Evolutionary conservation across 371 early-diverging fungal genomes (phyloP), one percentile per base, ranked within the genome.

Genomic region (Lichtheimia ornata): DNA sequence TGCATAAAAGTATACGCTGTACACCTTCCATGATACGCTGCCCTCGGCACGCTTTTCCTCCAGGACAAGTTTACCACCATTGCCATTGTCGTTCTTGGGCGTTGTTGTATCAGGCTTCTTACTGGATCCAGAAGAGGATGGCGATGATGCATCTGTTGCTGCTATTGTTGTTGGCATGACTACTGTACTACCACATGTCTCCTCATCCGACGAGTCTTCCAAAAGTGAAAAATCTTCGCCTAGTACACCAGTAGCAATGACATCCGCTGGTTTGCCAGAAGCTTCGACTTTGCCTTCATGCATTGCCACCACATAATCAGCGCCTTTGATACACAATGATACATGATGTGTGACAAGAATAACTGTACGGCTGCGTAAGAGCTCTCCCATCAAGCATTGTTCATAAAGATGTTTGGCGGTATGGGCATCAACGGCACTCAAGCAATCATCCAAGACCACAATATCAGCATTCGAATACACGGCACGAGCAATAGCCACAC

Each of bases 341-440:
- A 93, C 89, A 45, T 93, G 88, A 65, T 97, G 93, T 0, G 95
- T 94, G 1, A 93, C 95, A 25, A 97, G 75, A 18, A 97, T 81
- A 14, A 89, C 78, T 0, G 96, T 95, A 6, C 94, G 84, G 7
- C 84, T 83, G n/a, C 65, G 72, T 85, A 97, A 28, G 22, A 90
- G 65, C 20, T 76, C 69, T 6, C 88, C 86, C 30, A 84, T 77
- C 58, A 93, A 56, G 61, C 93, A 93, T 47, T 85, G 67, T 20
- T 80, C 76, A 41, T 88, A 82, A 18, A 96, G 75, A 69, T 91
- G 91, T 56, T 86, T 87, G 27, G 90, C 96, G 11, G 96, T 95
- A 53, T 95, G 94, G 1, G 91, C 88, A 69, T 92, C 93, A 1
- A 92, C 90, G 1, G 93, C 92, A 13, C 87, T 87, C 27, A 97